phyloP scores from a whole-genome alignment of 495 filamentous ascomycete species.

The Aspergillus sclerotiicarbonarius region DNA sequence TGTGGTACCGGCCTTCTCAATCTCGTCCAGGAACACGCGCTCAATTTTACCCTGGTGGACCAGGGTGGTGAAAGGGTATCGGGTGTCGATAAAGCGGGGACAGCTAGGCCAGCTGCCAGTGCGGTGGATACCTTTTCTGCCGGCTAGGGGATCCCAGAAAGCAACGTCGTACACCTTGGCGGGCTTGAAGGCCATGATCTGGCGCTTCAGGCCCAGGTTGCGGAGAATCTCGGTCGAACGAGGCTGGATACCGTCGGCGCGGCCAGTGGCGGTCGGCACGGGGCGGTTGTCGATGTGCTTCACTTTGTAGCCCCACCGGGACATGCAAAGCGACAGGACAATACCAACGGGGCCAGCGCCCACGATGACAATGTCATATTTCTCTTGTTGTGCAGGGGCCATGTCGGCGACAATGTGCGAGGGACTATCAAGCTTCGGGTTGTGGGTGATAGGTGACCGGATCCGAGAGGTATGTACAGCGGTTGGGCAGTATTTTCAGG shows the following conservation, averaged over 20 bases:
- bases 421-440: conserved; percentile 7
- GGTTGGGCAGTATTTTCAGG: not conserved
- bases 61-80: conserved; percentile 65
- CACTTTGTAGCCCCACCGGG: conserved; percentile 66
- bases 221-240: conserved; percentile 66
- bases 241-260: conserved; percentile 76
- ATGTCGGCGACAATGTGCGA: conserved; percentile 26
- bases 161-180: conserved; percentile 67
- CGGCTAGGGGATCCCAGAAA: conserved; percentile 59
- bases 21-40: conserved; percentile 61
- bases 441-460: not conserved
- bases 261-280: conserved; percentile 60
- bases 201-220: conserved; percentile 64
- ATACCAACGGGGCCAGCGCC: conserved; percentile 89
- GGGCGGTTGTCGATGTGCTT: conserved; percentile 67
- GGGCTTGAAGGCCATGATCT: conserved; percentile 62
- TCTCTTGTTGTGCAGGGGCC: conserved; percentile 38
- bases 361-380: conserved; percentile 76
- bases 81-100: conserved; percentile 63
- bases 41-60: conserved; percentile 67
- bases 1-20: conserved; percentile 55
- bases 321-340: conserved; percentile 78
- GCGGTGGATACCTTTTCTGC: conserved; percentile 53
- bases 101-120: conserved; percentile 64
- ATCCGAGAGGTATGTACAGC: not conserved